Percentiles rank a stretch among this genome's conserved stretches.
Conservation (phyloP, 1,139 yeast species). For the Candida albicans region DNA sequence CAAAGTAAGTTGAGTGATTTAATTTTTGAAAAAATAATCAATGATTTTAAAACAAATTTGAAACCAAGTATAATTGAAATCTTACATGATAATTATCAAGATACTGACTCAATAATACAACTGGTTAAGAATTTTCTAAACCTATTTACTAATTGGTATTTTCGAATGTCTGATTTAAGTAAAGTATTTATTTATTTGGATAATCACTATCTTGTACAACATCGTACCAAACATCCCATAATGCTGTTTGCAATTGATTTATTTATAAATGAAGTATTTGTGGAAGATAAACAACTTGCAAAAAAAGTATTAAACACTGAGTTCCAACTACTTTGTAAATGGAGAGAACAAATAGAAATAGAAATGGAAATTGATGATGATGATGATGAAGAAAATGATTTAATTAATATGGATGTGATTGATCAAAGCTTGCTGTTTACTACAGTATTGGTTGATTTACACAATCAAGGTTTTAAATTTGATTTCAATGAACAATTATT, state of each 20-base stretch:
- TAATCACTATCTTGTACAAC: slow-evolving; percentile 33
- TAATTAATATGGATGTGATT: slow-evolving; percentile 1
- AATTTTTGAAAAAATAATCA: slow-evolving; percentile 22
- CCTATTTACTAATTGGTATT: slow-evolving; percentile 27
- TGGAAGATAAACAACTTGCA: slow-evolving; percentile 6
- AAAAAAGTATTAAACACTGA: slow-evolving; percentile 1
- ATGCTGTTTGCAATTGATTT: slow-evolving; percentile 24
- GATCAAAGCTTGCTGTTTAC: slow-evolving; percentile 18
- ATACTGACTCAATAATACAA: slow-evolving; percentile 1
- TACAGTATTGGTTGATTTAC: slow-evolving; percentile 22
- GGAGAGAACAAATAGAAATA: slow-evolving; percentile 2
- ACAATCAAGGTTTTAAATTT: slow-evolving; percentile 14
- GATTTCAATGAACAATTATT: slow-evolving; percentile 20
- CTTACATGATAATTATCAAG: slow-evolving; percentile 5
- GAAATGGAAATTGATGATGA: too few relatives aligned
- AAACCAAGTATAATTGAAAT: not conserved
- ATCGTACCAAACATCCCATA: slow-evolving; percentile 29
- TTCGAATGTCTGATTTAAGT: slow-evolving; percentile 23
- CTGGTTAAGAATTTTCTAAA: slow-evolving; percentile 15
- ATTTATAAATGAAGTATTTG: slow-evolving; percentile 20
- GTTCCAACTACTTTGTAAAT: not conserved
- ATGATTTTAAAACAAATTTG: slow-evolving; percentile 11
- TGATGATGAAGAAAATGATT: not conserved
- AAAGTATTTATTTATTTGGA: slow-evolving; percentile 39
- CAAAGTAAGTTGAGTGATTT: slow-evolving; percentile 28